Conservation (phyloP, 805 yeast species). For the Spathaspora sp. region DNA sequence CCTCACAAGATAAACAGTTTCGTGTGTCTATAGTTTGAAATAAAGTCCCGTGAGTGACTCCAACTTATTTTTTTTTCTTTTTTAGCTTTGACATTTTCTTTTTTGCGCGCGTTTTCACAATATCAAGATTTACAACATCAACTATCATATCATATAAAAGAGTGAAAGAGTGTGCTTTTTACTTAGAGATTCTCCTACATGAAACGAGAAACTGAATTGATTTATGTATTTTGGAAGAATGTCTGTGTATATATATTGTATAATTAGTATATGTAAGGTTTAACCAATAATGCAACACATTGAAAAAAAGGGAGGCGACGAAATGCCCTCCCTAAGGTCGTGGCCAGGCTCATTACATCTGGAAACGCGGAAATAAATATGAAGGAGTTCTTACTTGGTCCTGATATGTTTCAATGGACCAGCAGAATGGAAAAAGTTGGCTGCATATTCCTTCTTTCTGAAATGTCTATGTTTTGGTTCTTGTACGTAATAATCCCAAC, state of each 20-base stretch:
- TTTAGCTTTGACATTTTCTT: not conserved
- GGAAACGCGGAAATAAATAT: not conserved
- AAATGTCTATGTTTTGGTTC: conserved; percentile 76
- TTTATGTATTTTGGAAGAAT: not conserved
- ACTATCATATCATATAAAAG: not conserved
- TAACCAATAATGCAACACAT: not conserved
- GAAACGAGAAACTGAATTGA: not conserved
- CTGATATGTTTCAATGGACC: conserved; percentile 77
- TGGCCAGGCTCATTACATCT: not conserved
- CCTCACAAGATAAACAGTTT: not conserved
- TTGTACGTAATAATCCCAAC: conserved; percentile 79
- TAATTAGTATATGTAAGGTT: not conserved
- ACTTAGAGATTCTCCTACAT: too few species aligned
- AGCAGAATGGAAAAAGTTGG: conserved; percentile 63
- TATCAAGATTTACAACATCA: not conserved
- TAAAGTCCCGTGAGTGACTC: not conserved
- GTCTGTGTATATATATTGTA: not conserved
- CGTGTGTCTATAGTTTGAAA: not conserved
- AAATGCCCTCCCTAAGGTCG: not conserved
- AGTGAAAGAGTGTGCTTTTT: not conserved
- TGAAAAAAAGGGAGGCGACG: not conserved
- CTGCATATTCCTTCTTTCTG: conserved; percentile 70
- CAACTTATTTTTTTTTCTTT: not conserved
- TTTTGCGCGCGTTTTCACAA: not conserved
- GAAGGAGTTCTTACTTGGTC: conserved; percentile 50